Conservation (phyloP, 345 rosid genomes). For the Sisymbrium altissimum region DNA sequence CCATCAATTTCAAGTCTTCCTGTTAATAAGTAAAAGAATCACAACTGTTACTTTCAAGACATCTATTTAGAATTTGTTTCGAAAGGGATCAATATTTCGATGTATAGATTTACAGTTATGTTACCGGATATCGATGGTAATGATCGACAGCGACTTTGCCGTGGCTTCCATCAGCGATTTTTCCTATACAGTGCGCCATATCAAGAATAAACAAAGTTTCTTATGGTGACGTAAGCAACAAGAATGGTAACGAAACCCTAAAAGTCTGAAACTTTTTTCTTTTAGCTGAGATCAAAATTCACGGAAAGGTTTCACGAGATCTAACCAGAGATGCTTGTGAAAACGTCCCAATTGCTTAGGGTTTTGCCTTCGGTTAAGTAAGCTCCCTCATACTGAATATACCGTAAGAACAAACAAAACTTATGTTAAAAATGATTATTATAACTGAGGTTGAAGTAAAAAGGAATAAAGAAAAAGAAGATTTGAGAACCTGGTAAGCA, state of each 20-base stretch:
- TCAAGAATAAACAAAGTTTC: neutral
- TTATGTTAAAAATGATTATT: neutral
- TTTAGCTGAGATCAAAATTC: neutral
- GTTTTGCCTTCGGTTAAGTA: constrained; percentile 47
- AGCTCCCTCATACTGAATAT: constrained; percentile 51
- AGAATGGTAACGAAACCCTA: neutral
- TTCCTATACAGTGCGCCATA: constrained; percentile 37
- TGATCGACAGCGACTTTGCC: constrained; percentile 71
- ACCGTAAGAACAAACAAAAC: neutral
- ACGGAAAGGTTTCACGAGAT: neutral
- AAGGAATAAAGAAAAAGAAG: neutral
- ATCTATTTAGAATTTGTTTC: neutral
- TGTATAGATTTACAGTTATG: neutral
- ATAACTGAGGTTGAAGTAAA: neutral
- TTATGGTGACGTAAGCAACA: constrained; percentile 13
- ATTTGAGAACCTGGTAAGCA: constrained; percentile 56
- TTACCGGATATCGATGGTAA: constrained; percentile 61
- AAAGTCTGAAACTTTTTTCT: neutral
- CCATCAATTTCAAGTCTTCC: constrained; percentile 37
- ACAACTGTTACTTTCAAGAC: neutral
- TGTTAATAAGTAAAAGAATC: neutral
- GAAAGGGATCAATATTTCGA: neutral
- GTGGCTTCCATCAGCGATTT: constrained; percentile 55
- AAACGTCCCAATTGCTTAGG: constrained; percentile 55
- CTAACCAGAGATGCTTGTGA: constrained; percentile 42